Evolutionary conservation across 2,329 filamentous ascomycete species (phyloP), one percentile per base, ranked within the genome.

Genomic region (Neopestalotiopsis sp.): DNA sequence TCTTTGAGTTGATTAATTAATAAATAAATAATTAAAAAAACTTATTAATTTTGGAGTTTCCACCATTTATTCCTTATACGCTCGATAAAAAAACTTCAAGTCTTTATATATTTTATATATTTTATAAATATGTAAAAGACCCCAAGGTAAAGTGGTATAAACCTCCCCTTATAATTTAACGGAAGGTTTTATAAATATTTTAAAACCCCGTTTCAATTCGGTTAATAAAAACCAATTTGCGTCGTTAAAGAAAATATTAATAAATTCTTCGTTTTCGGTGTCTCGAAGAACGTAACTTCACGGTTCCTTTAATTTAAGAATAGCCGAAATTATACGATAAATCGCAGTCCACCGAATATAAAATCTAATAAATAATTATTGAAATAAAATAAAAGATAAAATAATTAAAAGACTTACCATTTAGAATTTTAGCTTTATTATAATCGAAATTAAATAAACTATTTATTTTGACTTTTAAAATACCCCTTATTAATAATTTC

Each of bases 91-190:
- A 2, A 1, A 24, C 49, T 65, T 53, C 28, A 65, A 32, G 17
- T 63, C 38, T 34, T 40, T 63, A 63, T 24, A 65, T 49, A 65
- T 65, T 65, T 30, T 20, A 65, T 65, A 45, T 24, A 24, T 24
- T 24, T 24, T 24, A 24, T 24, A 24, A 49, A 65, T 49, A 65
- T 65, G 53, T 49, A 53, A 49, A 45, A 30, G 10, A 65, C 9
- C 62, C 17, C 2, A 6, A 49, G 13, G 24, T 61, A 65, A 24
- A 24, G 28, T 65, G 9, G 28, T 49, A 65, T 65, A 49, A 53
- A 65, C 24, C 28, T 65, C 38, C 13, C 10, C 1, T 53, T 65
- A 28, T 65, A 65, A 53, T 49, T 49, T 65, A 49, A 65, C 7
- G 10, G 28, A 65, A 5, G 42, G 2, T 65, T 65, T 65, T 49